Conservation (phyloP, 1,284 basidiomycete genomes). For the Trichosporon faecale region DNA sequence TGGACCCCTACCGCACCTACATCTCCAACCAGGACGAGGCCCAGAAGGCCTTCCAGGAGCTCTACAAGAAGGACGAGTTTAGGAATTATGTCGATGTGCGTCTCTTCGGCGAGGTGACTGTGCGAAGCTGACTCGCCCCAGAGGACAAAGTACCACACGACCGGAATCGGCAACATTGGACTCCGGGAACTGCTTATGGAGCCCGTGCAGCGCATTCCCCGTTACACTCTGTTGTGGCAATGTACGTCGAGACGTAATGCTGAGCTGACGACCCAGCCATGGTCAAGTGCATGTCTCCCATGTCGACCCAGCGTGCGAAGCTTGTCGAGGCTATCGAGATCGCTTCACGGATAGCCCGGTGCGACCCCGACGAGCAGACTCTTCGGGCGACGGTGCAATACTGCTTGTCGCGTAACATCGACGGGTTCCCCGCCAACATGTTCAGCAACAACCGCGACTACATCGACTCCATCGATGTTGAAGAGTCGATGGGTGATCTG, state of each 20-base stretch:
- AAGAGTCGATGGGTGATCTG: slow-evolving; percentile 66
- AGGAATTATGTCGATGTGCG: slow-evolving; percentile 78
- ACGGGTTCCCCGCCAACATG: slow-evolving; percentile 83
- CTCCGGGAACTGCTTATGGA: slow-evolving; percentile 95
- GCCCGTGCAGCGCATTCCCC: slow-evolving; percentile 97
- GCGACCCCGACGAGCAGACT: slow-evolving; percentile 88
- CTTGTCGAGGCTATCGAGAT: slow-evolving; percentile 81
- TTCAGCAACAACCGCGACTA: slow-evolving; percentile 83
- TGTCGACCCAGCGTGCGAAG: slow-evolving; percentile 73
- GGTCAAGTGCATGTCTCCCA: slow-evolving; percentile 76
- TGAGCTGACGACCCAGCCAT: slow-evolving; percentile 57
- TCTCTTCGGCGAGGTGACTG: background rate
- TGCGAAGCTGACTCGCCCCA: slow-evolving; percentile 41
- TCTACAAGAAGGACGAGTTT: slow-evolving; percentile 74
- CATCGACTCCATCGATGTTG: slow-evolving; percentile 90
- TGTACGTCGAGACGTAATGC: slow-evolving; percentile 42
- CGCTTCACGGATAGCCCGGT: slow-evolving; percentile 84
- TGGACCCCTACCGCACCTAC: slow-evolving; percentile 87
- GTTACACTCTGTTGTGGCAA: slow-evolving; percentile 91
- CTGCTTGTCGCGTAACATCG: slow-evolving; percentile 77
- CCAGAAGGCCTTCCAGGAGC: slow-evolving; percentile 79
- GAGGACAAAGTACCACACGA: slow-evolving; percentile 83
- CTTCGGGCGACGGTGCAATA: slow-evolving; percentile 85
- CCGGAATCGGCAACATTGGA: slow-evolving; percentile 78
- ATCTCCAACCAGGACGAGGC: slow-evolving; percentile 91